These are phyloP conservation scores for Russula abietina DNA, from an alignment of 768 basidiomycete genomes.

Conservation along the genomic window DNA sequence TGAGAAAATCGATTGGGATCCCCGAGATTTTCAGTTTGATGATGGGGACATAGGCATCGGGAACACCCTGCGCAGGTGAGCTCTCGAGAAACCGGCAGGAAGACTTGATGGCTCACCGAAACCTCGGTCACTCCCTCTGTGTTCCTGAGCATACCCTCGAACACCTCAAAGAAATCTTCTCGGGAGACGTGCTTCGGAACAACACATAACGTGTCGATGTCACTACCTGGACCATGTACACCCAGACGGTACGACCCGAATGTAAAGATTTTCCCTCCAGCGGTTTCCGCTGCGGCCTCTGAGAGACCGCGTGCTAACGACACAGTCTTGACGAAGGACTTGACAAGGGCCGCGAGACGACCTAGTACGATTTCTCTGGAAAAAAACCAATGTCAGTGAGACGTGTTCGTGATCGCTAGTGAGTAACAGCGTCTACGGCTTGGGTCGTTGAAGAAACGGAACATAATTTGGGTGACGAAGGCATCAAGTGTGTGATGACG, in stretches of 20 bases:
- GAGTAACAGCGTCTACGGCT: not conserved
- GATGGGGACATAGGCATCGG: constrained; percentile 94
- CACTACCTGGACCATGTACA: constrained; percentile 90
- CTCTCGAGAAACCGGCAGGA: not conserved
- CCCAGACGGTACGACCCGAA: constrained; percentile 98
- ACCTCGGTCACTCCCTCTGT: constrained; percentile 82
- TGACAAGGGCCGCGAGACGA: constrained; percentile 81
- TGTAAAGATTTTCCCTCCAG: constrained; percentile 98
- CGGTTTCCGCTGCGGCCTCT: constrained; percentile 78
- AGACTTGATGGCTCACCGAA: constrained; percentile 46
- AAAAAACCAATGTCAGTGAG: constrained; percentile 18
- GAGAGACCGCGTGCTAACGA: constrained; percentile 77
- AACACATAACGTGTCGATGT: constrained; percentile 98
- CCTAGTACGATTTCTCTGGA: constrained; percentile 89
- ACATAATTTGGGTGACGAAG: constrained; percentile 1
- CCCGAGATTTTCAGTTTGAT: constrained; percentile 88
- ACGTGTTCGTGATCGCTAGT: not conserved
- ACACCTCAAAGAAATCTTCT: constrained; percentile 92
- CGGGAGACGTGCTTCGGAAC: constrained; percentile 94
- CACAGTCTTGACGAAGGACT: constrained; percentile 85
- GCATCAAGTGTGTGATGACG: not conserved
- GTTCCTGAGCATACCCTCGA: constrained; percentile 82
- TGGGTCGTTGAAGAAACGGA: not conserved
- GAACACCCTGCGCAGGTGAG: constrained; percentile 65
- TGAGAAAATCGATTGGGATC: constrained; percentile 89